Conservation (phyloP, 805 yeast species). For the Kodamaea hsintzibuensis region DNA sequence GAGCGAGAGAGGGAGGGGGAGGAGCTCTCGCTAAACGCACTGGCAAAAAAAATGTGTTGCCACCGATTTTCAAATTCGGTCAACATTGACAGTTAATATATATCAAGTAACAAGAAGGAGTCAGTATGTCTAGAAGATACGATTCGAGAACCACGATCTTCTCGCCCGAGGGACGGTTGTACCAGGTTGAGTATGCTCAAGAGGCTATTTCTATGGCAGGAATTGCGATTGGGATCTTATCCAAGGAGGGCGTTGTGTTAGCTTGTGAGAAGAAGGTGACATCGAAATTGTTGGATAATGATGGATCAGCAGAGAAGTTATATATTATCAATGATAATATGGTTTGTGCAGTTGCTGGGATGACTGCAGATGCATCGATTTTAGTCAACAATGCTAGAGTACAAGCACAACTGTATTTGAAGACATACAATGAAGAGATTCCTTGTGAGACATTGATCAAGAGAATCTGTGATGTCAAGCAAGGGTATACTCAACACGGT, state of each 20-base stretch:
- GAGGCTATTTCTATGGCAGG: constrained; percentile 88
- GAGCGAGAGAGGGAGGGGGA: no score
- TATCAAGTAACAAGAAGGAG: not conserved
- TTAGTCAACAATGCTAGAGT: constrained; percentile 85
- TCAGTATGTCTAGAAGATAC: constrained; percentile 86
- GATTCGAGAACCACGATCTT: constrained; percentile 98
- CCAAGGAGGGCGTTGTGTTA: constrained; percentile 84
- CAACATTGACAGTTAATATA: not conserved
- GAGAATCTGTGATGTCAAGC: constrained; percentile 88
- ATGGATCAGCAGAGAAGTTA: constrained; percentile 89
- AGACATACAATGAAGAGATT: constrained; percentile 85
- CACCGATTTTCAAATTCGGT: constrained; percentile 7
- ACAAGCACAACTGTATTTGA: constrained; percentile 79
- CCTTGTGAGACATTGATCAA: constrained; percentile 93
- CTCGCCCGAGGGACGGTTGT: constrained; percentile 97
- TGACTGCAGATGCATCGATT: constrained; percentile 95
- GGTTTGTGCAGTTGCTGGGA: constrained; percentile 95
- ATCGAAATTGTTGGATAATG: constrained; percentile 89
- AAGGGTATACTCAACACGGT: constrained; percentile 98
- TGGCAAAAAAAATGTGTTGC: constrained; percentile 7
- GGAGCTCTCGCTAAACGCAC: not conserved
- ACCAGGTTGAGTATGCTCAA: constrained; percentile 95
- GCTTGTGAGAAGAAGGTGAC: constrained; percentile 98
- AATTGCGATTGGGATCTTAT: constrained; percentile 75
- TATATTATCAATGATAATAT: constrained; percentile 80